phyloP scores from a whole-genome alignment of 176 grass and related monocot genomes.

The Tillandsia fasciculata region DNA sequence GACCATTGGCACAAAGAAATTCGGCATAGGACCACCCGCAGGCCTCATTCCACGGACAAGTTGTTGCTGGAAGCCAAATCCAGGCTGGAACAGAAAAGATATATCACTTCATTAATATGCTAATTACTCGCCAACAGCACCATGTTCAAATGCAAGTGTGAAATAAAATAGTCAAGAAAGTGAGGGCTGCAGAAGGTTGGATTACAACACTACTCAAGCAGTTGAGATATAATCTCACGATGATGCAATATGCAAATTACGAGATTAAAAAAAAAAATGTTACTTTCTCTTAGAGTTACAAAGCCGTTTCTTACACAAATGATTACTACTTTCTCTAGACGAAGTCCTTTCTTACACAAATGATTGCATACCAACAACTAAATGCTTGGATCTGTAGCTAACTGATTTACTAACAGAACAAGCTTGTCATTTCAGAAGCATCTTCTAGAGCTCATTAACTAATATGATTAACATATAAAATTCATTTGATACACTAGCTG shows the following conservation, averaged over 20 bases:
- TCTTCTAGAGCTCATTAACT: not conserved
- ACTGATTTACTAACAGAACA: not conserved
- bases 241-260: not conserved
- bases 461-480: not conserved
- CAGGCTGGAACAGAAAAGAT: conserved; percentile 30
- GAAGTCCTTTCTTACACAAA: too few species aligned
- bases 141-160: not conserved
- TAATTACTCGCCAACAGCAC: not conserved
- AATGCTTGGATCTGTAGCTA: not conserved
- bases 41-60: conserved; percentile 70
- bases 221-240: not conserved
- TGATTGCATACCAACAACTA: not conserved
- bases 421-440: not conserved
- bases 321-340: too few species aligned
- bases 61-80: conserved; percentile 68
- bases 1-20: conserved; percentile 55
- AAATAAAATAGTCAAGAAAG: not conserved
- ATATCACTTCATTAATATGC: not conserved
- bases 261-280: not conserved
- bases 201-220: too few species aligned
- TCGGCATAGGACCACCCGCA: conserved; percentile 43
- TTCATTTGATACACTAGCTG: not conserved
- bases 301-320: too few species aligned
- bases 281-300: too few species aligned
- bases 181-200: too few species aligned